Percentiles rank a stretch among this genome's conserved stretches.
phyloP scores from a whole-genome alignment of 257 asterid species.

The Nicotiana attenuata region DNA sequence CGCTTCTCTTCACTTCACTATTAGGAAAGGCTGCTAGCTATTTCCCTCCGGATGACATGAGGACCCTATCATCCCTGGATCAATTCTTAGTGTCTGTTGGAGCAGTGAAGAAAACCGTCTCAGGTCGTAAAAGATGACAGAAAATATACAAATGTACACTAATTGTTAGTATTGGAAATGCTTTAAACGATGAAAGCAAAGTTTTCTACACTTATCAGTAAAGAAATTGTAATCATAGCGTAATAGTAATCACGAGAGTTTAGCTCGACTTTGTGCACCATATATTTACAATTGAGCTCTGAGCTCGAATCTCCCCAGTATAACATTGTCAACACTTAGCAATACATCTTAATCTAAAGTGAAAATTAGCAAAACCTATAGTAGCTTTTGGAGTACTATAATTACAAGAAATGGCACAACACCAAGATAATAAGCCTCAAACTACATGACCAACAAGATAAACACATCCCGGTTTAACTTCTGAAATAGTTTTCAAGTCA shows the following conservation, averaged over 20 bases:
- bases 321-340: neutral
- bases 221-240: neutral
- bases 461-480: neutral
- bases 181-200: neutral
- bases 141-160: neutral
- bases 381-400: neutral
- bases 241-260: neutral
- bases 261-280: neutral
- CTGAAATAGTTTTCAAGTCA: neutral
- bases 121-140: constrained; percentile 63
- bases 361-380: neutral
- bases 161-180: neutral
- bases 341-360: neutral
- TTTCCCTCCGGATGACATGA: constrained; percentile 95
- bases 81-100: constrained; percentile 86
- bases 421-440: neutral
- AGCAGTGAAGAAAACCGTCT: constrained; percentile 90
- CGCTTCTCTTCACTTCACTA: constrained; percentile 64
- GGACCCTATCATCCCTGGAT: constrained; percentile 88
- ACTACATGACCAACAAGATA: neutral
- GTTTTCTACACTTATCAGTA: neutral
- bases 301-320: neutral
- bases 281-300: neutral
- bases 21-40: constrained; percentile 89
- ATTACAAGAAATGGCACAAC: neutral